A percentile compares a stretch with the other conserved stretches of the same genome.
These are phyloP conservation scores for Torulaspora maleeae DNA, from an alignment of 805 yeast genomes.

Conservation along the genomic window DNA sequence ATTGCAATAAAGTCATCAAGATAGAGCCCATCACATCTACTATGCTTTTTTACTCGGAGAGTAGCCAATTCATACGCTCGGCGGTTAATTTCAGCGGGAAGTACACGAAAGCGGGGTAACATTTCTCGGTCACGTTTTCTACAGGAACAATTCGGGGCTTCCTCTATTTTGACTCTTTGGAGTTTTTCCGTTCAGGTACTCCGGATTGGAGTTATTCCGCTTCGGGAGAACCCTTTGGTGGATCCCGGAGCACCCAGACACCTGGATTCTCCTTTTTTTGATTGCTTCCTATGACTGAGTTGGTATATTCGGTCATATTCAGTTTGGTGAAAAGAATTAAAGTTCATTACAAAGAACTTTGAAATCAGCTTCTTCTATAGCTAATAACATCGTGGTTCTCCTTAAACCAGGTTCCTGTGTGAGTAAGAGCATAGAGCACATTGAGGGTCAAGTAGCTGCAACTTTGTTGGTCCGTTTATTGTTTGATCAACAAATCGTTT, in stretches of 20 bases:
- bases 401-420: neutral
- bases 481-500: neutral
- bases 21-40: too few species aligned
- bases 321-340: neutral
- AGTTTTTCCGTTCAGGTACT: neutral
- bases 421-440: neutral
- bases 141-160: conserved; percentile 3
- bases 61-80: neutral
- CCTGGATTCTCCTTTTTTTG: conserved; percentile 9
- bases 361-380: conserved; percentile 5
- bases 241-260: conserved; percentile 5
- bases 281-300: neutral
- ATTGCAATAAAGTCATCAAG: neutral
- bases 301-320: neutral
- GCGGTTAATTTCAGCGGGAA: neutral
- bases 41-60: neutral
- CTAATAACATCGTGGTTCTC: neutral
- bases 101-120: neutral
- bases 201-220: neutral
- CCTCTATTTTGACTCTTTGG: neutral
- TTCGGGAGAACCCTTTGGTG: neutral
- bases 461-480: neutral
- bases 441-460: too few species aligned
- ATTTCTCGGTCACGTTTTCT: too few species aligned
- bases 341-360: neutral